These are phyloP conservation scores for Eutypella sp. DNA, from an alignment of 2,329 filamentous ascomycete species.

Conservation along the genomic window DNA sequence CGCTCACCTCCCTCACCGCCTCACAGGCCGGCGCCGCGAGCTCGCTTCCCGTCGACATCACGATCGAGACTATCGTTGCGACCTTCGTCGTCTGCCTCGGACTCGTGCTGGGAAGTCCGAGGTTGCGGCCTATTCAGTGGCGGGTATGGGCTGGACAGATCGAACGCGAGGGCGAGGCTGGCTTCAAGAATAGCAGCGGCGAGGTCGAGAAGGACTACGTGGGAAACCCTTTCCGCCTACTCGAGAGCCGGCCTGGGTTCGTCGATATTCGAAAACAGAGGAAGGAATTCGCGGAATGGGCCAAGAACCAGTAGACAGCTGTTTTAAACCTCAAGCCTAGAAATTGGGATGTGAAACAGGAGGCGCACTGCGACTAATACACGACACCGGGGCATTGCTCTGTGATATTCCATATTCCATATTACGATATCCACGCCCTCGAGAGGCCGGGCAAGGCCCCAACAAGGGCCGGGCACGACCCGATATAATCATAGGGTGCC, in stretches of 20 bases:
- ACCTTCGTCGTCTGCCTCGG: conserved; percentile 78
- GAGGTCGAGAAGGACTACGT: conserved; percentile 65
- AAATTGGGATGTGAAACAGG: background rate
- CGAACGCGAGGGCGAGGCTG: conserved; percentile 65
- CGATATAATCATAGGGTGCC: too few relatives aligned
- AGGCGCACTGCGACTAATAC: background rate
- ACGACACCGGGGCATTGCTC: too few relatives aligned
- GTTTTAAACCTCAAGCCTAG: background rate
- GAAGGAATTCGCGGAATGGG: conserved; percentile 75
- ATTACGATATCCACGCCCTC: too few relatives aligned
- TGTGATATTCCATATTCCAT: too few relatives aligned
- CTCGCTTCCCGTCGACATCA: conserved; percentile 77
- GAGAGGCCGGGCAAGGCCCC: too few relatives aligned
- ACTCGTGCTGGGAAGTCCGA: conserved; percentile 71
- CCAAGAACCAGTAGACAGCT: conserved; percentile 33
- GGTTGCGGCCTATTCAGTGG: conserved; percentile 81
- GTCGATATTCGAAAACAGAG: conserved; percentile 80
- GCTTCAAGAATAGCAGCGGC: conserved; percentile 52
- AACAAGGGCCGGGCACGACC: too few relatives aligned
- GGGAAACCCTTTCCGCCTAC: conserved; percentile 71
- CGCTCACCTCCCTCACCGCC: conserved; percentile 39
- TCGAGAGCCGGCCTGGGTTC: conserved; percentile 81
- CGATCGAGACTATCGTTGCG: conserved; percentile 76
- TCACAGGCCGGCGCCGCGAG: conserved; percentile 36
- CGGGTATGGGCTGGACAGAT: conserved; percentile 78